phyloP scores from a whole-genome alignment of 176 grass and related monocot species.

The Carex myosuroides region DNA sequence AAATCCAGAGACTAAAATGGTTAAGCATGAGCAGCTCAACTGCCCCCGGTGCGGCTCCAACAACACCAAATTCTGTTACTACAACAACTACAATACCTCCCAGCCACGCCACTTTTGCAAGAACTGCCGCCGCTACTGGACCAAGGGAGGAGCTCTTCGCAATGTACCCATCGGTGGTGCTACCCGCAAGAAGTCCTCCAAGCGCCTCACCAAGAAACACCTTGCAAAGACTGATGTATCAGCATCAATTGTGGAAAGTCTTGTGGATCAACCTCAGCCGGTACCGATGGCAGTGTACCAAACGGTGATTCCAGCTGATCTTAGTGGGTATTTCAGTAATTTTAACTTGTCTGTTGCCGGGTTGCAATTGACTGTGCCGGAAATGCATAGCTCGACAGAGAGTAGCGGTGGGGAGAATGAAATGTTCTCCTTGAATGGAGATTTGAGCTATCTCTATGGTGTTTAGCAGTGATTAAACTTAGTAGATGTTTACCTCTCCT shows the following conservation, averaged over 20 bases:
- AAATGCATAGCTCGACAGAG: not conserved
- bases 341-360: not conserved
- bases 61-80: constrained; percentile 98
- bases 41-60: constrained; percentile 79
- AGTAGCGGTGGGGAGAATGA: not conserved
- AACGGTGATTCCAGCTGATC: constrained; percentile 11
- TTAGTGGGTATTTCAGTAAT: constrained; percentile 7
- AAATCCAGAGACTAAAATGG: not conserved
- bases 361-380: not conserved
- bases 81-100: constrained; percentile 89
- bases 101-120: constrained; percentile 71
- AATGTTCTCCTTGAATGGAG: constrained; percentile 10
- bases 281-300: not conserved
- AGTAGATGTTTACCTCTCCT: not conserved
- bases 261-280: not conserved
- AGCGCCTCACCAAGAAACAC: not conserved
- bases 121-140: constrained; percentile 68
- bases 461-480: constrained; percentile 9
- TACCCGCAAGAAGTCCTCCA: constrained; percentile 37
- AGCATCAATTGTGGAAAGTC: not conserved
- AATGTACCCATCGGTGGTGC: constrained; percentile 59
- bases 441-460: constrained; percentile 1
- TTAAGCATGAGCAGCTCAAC: constrained; percentile 33
- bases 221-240: not conserved
- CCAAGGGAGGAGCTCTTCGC: constrained; percentile 56